phyloP scores from a whole-genome alignment of 345 rosid species.

The Carallia pectinifolia region DNA sequence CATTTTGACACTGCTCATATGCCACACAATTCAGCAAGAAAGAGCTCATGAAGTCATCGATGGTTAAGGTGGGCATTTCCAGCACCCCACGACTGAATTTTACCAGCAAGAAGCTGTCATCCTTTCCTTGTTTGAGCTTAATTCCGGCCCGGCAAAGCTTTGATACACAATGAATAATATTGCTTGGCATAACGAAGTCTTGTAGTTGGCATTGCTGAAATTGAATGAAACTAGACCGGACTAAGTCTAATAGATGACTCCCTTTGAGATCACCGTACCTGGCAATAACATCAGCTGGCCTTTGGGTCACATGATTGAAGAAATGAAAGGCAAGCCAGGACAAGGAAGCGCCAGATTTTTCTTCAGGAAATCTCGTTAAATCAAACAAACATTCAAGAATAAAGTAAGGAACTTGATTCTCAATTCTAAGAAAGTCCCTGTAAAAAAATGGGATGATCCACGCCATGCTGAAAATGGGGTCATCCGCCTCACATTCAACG shows the following conservation, averaged over 20 bases:
- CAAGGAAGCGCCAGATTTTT: constrained; percentile 35
- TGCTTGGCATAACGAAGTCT: constrained; percentile 17
- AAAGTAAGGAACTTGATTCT: constrained; percentile 71
- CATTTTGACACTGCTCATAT: constrained; percentile 67
- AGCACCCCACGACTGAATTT: constrained; percentile 54
- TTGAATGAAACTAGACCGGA: constrained; percentile 51
- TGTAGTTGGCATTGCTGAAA: constrained; percentile 16
- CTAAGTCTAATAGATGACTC: constrained; percentile 68
- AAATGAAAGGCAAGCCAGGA: constrained; percentile 49
- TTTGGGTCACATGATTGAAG: constrained; percentile 52
- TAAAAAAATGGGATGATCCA: constrained; percentile 72
- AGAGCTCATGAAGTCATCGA: constrained; percentile 72
- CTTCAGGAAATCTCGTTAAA: constrained; percentile 30
- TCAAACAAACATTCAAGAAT: constrained; percentile 59
- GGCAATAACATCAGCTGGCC: constrained; percentile 36
- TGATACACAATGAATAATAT: constrained; percentile 57
- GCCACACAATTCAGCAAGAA: constrained; percentile 73
- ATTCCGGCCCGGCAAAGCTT: constrained; percentile 71
- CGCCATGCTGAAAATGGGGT: constrained; percentile 67
- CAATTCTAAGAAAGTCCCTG: constrained; percentile 54
- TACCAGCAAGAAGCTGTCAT: constrained; percentile 55
- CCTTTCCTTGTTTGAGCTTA: constrained; percentile 26
- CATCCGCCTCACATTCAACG: constrained; percentile 43
- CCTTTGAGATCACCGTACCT: constrained; percentile 29
- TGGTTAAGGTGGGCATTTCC: constrained; percentile 64